Evolutionary conservation across 2,329 filamentous ascomycete species (phyloP).

Genomic region (Chaetomiaceae sp.): DNA sequence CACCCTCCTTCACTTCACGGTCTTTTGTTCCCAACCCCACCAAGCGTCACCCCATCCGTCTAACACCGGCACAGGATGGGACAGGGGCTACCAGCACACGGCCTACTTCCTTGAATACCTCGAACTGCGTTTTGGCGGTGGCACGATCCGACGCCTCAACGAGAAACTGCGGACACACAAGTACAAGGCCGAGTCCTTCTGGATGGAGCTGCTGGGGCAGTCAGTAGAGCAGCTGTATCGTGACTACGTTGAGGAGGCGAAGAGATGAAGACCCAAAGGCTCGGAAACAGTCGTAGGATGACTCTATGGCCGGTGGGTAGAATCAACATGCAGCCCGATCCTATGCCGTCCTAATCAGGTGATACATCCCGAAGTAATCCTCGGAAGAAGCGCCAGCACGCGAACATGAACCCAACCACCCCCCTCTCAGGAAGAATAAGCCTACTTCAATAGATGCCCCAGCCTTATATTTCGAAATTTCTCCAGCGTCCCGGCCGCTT

Average conservation of each 20-base stretch:
- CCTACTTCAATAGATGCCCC: too few species aligned
- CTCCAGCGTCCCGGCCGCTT: too few species aligned
- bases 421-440: too few species aligned
- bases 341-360: too few species aligned
- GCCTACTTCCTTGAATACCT: slow-evolving; percentile 87
- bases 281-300: too few species aligned
- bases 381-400: too few species aligned
- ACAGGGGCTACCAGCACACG: slow-evolving; percentile 83
- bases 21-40: too few species aligned
- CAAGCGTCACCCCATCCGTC: not conserved
- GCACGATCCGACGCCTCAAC: slow-evolving; percentile 59
- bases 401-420: too few species aligned
- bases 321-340: too few species aligned
- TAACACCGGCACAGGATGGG: slow-evolving; percentile 55
- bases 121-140: slow-evolving; percentile 57
- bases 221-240: slow-evolving; percentile 66
- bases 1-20: not conserved
- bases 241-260: slow-evolving; percentile 49
- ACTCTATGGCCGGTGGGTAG: too few species aligned
- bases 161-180: slow-evolving; percentile 55
- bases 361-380: too few species aligned
- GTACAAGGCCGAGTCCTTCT: slow-evolving; percentile 61
- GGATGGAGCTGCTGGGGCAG: slow-evolving; percentile 61
- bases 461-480: too few species aligned
- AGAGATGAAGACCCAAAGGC: not conserved